Base-by-base conservation (phyloP, 2,329 filamentous ascomycete genomes). In the Fusarium tjaetaba region DNA sequence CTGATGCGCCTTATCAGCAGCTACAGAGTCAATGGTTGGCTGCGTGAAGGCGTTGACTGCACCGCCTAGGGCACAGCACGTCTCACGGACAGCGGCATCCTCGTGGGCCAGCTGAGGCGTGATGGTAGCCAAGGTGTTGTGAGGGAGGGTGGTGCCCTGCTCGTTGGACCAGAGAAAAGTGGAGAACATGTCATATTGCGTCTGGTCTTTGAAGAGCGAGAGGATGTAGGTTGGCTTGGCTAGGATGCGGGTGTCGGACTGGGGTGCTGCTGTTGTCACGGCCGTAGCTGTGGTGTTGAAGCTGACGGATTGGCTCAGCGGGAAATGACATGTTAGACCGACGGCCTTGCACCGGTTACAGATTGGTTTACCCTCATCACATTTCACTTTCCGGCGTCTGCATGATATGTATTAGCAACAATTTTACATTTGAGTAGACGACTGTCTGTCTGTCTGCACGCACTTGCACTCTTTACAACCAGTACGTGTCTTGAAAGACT, bases 391-490 rank as follows among this genome's bases (percentile, higher is more conserved):
- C 15, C 76, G 74, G 32, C 72, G 70, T 51, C 76, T 58, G 56
- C 56, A 38, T 77, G n/a, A 61, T 15, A 46, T 56, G 55, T 18
- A 60, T 59, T 48, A 72, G 53, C 32, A n/a, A 28, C 20, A 2
- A 18, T 18, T 10, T 16, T n/a, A 14, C 20, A 28, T 8, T 39
- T 22, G n/a, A 52, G 32, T 42, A 26, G 42, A 26, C 11, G 13
- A 5, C 7, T 5, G 20, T 30, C 14, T 22, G 13, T 11, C 13
- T 38, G 26, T 36, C 43, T 24, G 38, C 51, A 73, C 74, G 14
- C 26, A 76, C 74, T 75, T 76, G 74, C 74, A 76, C 52, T 76
- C 62, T 56, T 64, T 76, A 56, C 74, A 76, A 15, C 74, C 73
- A 15, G 69, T 66, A 43, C 71, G 61, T 8, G 73, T 75, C 65